Percentiles rank a stretch among this genome's conserved stretches.
Evolutionary conservation across 2,329 filamentous ascomycete species (phyloP).

Genomic region (Fusarium odoratissimum): DNA sequence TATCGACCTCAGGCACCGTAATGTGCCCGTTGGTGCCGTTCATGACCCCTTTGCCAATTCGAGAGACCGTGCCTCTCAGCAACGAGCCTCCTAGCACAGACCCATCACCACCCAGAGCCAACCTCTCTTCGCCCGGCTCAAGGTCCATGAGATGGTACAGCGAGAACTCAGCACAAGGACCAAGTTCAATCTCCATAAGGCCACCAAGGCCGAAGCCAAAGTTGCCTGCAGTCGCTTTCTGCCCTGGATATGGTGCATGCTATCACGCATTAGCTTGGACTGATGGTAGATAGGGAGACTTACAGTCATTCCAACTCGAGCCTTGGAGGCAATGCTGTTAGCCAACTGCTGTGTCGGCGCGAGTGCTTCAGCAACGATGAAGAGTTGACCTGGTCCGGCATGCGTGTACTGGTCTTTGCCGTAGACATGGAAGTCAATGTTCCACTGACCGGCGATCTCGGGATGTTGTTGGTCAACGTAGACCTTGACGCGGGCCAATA

Average conservation of each 20-base stretch:
- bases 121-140: slow-evolving; percentile 40
- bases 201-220: slow-evolving; percentile 54
- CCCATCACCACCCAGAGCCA: background rate
- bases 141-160: slow-evolving; percentile 63
- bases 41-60: slow-evolving; percentile 5
- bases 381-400: slow-evolving; percentile 46
- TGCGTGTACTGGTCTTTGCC: slow-evolving; percentile 47
- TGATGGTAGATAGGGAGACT: rapidly evolving
- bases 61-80: background rate
- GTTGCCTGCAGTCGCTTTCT: slow-evolving; percentile 65
- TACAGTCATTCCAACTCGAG: slow-evolving; percentile 47
- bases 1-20: background rate
- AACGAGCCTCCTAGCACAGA: background rate
- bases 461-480: slow-evolving; percentile 40
- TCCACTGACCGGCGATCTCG: slow-evolving; percentile 34
- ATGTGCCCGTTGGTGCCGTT: rapidly evolving
- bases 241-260: slow-evolving; percentile 61
- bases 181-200: slow-evolving; percentile 43
- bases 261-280: background rate
- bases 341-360: slow-evolving; percentile 59
- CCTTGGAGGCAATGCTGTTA: slow-evolving; percentile 48
- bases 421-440: slow-evolving; percentile 56
- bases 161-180: slow-evolving; percentile 57
- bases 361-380: slow-evolving; percentile 59
- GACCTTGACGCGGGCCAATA: slow-evolving; percentile 12